These are phyloP conservation scores for Vitellaria paradoxa DNA, from an alignment of 179 eudicot species.

Conservation along the genomic window DNA sequence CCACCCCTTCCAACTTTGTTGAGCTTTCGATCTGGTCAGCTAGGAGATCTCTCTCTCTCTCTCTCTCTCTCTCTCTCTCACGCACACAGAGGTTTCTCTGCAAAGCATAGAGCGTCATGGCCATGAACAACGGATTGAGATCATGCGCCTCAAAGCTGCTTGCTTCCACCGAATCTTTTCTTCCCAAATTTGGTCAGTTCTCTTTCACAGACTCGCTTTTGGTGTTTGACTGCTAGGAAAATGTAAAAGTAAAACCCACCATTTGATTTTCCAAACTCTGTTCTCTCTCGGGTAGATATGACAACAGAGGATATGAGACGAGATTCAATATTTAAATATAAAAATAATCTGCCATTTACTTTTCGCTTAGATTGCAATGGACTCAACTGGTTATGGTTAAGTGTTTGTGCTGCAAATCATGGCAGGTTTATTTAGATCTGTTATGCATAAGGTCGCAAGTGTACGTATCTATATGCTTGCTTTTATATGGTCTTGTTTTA, in stretches of 20 bases:
- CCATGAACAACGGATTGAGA: slow-evolving; percentile 64
- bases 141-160: slow-evolving; percentile 60
- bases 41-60: no score
- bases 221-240: background rate
- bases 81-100: background rate
- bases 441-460: background rate
- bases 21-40: no score
- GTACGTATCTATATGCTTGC: no score
- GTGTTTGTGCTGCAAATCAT: background rate
- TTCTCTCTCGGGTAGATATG: background rate
- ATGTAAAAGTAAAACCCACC: background rate
- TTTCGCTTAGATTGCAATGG: background rate
- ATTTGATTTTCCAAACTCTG: background rate
- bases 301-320: background rate
- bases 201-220: background rate
- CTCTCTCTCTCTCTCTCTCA: no score
- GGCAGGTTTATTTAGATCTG: background rate
- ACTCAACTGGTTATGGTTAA: background rate
- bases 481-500: no score
- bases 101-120: slow-evolving; percentile 33
- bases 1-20: no score
- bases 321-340: background rate
- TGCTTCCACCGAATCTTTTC: slow-evolving; percentile 44
- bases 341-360: background rate
- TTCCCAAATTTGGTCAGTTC: slow-evolving; percentile 55